phyloP scores from a whole-genome alignment of 2,329 filamentous ascomycete genomes.

The Pezicula radicicola region DNA sequence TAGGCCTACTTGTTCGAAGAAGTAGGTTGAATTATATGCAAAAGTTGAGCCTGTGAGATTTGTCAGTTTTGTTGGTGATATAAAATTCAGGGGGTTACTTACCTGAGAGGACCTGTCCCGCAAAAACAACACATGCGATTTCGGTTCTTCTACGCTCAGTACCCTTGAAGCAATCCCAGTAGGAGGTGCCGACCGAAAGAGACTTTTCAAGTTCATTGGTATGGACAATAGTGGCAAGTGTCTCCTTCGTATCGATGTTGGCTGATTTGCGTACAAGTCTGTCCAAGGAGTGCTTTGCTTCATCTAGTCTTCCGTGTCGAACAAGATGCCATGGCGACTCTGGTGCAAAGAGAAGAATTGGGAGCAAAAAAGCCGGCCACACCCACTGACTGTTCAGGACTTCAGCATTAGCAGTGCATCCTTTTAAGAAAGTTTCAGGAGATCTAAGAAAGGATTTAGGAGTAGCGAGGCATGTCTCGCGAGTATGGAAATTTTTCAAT shows the following conservation, averaged over 20 bases:
- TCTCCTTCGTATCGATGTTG: constrained; percentile 6
- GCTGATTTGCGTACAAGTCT: constrained; percentile 26
- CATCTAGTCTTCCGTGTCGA: constrained; percentile 36
- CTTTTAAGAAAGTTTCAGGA: no score
- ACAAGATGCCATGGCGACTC: constrained; percentile 49
- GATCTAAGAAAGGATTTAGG: no score
- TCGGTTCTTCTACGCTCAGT: constrained; percentile 44
- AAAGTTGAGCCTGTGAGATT: constrained; percentile 32
- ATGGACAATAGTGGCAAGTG: constrained; percentile 39
- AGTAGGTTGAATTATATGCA: constrained; percentile 41
- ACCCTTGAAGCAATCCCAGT: constrained; percentile 45
- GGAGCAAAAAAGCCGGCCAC: constrained; percentile 42
- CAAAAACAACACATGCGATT: constrained; percentile 40
- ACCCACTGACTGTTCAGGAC: constrained; percentile 32
- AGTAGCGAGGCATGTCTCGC: no score
- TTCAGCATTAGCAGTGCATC: no score
- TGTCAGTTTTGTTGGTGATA: not conserved
- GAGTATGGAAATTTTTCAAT: no score
- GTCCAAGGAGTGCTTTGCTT: constrained; percentile 39
- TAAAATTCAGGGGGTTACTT: not conserved
- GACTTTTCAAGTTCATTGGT: constrained; percentile 44
- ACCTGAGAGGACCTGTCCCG: constrained; percentile 35
- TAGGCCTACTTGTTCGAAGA: constrained; percentile 44
- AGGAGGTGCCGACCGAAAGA: constrained; percentile 34
- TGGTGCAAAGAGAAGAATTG: constrained; percentile 40